These are phyloP conservation scores for Silene noctiflora DNA, from an alignment of 179 eudicot species.

Conservation along the genomic window DNA sequence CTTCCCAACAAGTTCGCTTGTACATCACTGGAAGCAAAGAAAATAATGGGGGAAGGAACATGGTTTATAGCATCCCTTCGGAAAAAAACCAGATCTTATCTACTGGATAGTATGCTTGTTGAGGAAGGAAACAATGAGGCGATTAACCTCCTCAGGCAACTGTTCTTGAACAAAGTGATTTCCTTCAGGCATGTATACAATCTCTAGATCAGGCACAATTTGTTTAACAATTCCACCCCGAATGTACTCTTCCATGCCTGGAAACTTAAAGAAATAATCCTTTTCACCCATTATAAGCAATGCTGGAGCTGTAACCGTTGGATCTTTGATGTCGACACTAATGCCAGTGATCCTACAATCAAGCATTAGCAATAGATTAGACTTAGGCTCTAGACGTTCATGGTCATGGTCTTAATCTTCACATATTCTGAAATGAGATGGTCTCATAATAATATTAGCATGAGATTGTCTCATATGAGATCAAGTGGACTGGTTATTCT, in stretches of 20 bases:
- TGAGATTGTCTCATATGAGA: no score
- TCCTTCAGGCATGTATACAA: constrained; percentile 50
- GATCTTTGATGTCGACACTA: constrained; percentile 12
- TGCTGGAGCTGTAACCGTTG: constrained; percentile 23
- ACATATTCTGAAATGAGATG: no score
- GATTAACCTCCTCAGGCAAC: constrained; percentile 58
- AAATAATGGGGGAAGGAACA: not conserved
- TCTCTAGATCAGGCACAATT: constrained; percentile 56
- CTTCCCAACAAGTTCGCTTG: no score
- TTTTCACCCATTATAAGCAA: constrained; percentile 37
- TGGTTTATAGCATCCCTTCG: no score
- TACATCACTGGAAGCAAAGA: no score
- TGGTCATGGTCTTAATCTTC: no score
- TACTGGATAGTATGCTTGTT: constrained; percentile 1
- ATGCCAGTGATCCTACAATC: constrained; percentile 18
- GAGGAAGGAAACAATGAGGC: constrained; percentile 43
- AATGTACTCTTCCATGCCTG: constrained; percentile 50
- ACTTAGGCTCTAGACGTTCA: no score
- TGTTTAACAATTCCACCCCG: constrained; percentile 42
- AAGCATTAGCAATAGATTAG: constrained; percentile 3
- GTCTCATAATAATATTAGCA: no score
- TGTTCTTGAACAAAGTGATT: constrained; percentile 76
- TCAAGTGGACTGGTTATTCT: no score
- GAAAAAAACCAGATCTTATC: not conserved
- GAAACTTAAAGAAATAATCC: constrained; percentile 30